These are phyloP conservation scores for Protomyces arabidopsidicola DNA, from an alignment of 1,139 yeast genomes.

Conservation along the genomic window DNA sequence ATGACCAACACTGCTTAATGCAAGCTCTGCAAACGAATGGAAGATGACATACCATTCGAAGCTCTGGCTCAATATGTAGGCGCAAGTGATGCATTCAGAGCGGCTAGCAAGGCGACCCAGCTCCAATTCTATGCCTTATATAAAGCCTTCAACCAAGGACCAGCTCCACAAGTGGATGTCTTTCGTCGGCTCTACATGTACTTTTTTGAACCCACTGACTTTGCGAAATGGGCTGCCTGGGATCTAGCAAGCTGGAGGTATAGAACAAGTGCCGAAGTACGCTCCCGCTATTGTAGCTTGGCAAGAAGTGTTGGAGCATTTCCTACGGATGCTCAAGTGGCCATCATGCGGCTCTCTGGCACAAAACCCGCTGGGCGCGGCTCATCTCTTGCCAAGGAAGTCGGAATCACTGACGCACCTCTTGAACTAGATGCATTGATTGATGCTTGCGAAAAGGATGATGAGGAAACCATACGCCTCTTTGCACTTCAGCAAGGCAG, in stretches of 20 bases:
- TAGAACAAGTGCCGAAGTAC: background rate
- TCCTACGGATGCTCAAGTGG: background rate
- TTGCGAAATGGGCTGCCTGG: constrained; percentile 18
- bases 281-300: constrained; percentile 2
- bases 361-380: background rate
- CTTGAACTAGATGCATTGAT: constrained; percentile 5
- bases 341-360: background rate
- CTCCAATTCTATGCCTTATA: constrained; percentile 15
- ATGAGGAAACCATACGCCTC: background rate
- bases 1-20: too few relatives aligned
- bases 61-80: constrained; percentile 14
- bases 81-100: background rate
- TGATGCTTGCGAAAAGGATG: constrained; percentile 9
- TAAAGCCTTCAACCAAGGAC: background rate
- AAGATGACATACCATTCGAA: constrained; percentile 7
- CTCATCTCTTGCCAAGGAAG: background rate
- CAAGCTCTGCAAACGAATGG: background rate
- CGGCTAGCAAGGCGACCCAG: background rate
- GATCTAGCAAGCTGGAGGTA: constrained; percentile 1
- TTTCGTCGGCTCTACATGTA: constrained; percentile 3
- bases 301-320: constrained; percentile 11
- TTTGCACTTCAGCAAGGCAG: background rate
- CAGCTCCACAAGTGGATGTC: constrained; percentile 4
- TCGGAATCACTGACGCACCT: background rate
- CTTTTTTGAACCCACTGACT: background rate